Conservation (phyloP, 192 early-diverging fungal genomes). For the Podila horticola region DNA sequence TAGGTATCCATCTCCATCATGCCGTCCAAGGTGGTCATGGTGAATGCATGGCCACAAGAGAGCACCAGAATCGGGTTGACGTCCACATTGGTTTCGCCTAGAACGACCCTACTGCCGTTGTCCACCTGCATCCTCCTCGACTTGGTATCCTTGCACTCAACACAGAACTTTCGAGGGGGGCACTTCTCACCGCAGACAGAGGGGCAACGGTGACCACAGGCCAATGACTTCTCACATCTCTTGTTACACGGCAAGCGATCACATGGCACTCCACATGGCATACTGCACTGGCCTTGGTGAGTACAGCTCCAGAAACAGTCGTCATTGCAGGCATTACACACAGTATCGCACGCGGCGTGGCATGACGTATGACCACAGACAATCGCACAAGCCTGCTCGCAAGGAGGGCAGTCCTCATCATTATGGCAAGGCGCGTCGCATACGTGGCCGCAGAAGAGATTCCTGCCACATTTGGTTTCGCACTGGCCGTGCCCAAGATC, state of each 20-base stretch:
- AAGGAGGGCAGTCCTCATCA: slow-evolving; percentile 52
- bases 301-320: slow-evolving; percentile 62
- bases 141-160: slow-evolving; percentile 32
- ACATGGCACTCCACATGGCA: slow-evolving; percentile 69
- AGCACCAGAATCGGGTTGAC: slow-evolving; percentile 58
- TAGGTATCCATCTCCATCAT: slow-evolving; percentile 53
- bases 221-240: slow-evolving; percentile 55
- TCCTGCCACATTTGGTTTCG: slow-evolving; percentile 40
- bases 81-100: slow-evolving; percentile 54
- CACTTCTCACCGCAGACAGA: slow-evolving; percentile 60
- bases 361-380: slow-evolving; percentile 58
- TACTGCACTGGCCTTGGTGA: slow-evolving; percentile 57
- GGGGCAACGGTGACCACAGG: slow-evolving; percentile 61
- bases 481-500: slow-evolving; percentile 33
- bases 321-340: slow-evolving; percentile 59
- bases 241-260: slow-evolving; percentile 63
- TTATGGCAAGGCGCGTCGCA: slow-evolving; percentile 26
- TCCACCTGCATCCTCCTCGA: slow-evolving; percentile 38
- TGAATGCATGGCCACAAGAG: slow-evolving; percentile 62
- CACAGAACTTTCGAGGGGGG: slow-evolving; percentile 35
- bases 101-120: slow-evolving; percentile 20
- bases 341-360: slow-evolving; percentile 34
- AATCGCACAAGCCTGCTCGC: slow-evolving; percentile 47
- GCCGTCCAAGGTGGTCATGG: slow-evolving; percentile 61
- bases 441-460: slow-evolving; percentile 47